A percentile compares a stretch with the other conserved stretches of the same genome.
phyloP scores from a whole-genome alignment of 495 filamentous ascomycete species.

The Aeminium ludgeri region DNA sequence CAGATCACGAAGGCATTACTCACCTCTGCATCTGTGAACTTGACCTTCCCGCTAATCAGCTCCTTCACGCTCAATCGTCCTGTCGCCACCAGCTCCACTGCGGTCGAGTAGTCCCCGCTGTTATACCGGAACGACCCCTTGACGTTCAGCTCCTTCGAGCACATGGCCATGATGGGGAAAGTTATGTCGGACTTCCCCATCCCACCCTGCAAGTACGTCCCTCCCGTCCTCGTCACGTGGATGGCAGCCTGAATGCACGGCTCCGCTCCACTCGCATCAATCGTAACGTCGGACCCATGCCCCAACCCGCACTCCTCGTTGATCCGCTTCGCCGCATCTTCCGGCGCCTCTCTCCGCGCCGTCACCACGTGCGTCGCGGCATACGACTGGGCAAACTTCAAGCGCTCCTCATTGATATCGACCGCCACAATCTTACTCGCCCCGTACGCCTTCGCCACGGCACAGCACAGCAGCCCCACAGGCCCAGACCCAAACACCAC shows the following conservation, averaged over 20 bases:
- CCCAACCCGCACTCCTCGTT: slow-evolving; percentile 36
- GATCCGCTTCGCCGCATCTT: slow-evolving; percentile 44
- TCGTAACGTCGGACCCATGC: slow-evolving; percentile 54
- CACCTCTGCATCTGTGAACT: slow-evolving; percentile 56
- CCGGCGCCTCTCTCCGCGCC: slow-evolving; percentile 34
- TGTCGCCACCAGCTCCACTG: slow-evolving; percentile 47
- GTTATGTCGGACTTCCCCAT: slow-evolving; percentile 62
- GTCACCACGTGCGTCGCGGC: slow-evolving; percentile 52
- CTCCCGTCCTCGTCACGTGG: slow-evolving; percentile 51
- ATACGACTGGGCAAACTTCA: slow-evolving; percentile 53
- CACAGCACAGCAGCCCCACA: slow-evolving; percentile 64
- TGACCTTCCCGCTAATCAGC: slow-evolving; percentile 51
- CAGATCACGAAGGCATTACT: too few species aligned
- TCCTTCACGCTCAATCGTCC: slow-evolving; percentile 52
- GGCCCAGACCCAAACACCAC: slow-evolving; percentile 79
- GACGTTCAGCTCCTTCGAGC: slow-evolving; percentile 64
- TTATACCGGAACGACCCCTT: slow-evolving; percentile 74
- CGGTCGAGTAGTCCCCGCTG: slow-evolving; percentile 62
- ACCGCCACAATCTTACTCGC: slow-evolving; percentile 56
- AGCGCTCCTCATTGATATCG: slow-evolving; percentile 52
- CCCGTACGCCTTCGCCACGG: slow-evolving; percentile 63
- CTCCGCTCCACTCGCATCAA: slow-evolving; percentile 74
- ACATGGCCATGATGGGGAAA: slow-evolving; percentile 68
- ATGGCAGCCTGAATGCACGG: slow-evolving; percentile 57
- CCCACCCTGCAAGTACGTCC: slow-evolving; percentile 72